Evolutionary conservation across 1,139 yeast genomes (phyloP).

Genomic region (Saccharomyces hybrid): DNA sequence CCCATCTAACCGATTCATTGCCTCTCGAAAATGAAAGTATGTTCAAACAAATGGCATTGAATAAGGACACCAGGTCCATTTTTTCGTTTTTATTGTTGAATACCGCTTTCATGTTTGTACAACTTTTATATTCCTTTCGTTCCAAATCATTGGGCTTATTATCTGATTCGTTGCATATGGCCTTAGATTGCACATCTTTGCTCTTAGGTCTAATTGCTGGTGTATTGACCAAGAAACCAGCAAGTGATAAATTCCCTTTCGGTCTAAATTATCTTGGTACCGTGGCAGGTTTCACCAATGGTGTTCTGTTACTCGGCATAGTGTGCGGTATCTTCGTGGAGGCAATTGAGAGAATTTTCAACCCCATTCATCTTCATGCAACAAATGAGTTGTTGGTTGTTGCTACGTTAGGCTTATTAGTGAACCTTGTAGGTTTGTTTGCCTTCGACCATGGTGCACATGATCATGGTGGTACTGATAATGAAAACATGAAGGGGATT

Average conservation of each 20-base stretch:
- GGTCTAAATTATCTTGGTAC: conserved; percentile 83
- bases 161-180: conserved; percentile 94
- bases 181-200: conserved; percentile 84
- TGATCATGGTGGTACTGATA: conserved; percentile 35
- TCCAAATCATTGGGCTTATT: conserved; percentile 86
- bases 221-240: conserved; percentile 48
- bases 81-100: conserved; percentile 80
- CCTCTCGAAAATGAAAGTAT: conserved; percentile 11
- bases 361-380: conserved; percentile 70
- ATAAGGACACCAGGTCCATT: conserved; percentile 79
- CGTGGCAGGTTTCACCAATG: conserved; percentile 92
- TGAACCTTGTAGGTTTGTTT: conserved; percentile 84
- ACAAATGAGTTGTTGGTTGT: conserved; percentile 85
- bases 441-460: conserved; percentile 74
- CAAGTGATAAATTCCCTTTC: conserved; percentile 72
- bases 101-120: conserved; percentile 90
- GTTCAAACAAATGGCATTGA: conserved; percentile 41
- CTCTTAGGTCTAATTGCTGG: conserved; percentile 89
- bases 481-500: conserved; percentile 92
- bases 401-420: conserved; percentile 74
- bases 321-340: conserved; percentile 84
- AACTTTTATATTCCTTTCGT: conserved; percentile 80
- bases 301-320: conserved; percentile 77
- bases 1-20: conserved; percentile 1
- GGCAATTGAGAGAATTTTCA: conserved; percentile 70